Evolutionary conservation across 495 filamentous ascomycete genomes (phyloP).

Genomic region (Podospora anserina): DNA sequence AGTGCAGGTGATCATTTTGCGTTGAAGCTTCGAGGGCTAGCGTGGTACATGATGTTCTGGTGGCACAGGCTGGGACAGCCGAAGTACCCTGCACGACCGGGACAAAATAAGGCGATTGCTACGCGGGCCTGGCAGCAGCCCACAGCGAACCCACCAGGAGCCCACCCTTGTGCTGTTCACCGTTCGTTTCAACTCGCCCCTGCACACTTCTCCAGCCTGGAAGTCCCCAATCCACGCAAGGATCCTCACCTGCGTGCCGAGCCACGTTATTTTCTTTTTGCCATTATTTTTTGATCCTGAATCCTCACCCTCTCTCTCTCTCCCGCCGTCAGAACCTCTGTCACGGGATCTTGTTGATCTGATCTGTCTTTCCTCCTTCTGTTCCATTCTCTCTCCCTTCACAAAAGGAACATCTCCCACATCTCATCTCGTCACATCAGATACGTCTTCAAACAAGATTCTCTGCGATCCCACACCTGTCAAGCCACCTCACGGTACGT

Average conservation of each 20-base stretch:
- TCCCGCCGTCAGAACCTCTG: conserved; percentile 3
- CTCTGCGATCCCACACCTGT: background rate
- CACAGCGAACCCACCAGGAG: conserved; percentile 9
- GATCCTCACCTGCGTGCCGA: conserved; percentile 30
- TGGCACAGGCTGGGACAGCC: background rate
- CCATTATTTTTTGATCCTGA: conserved; percentile 19
- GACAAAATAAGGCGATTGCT: conserved; percentile 1
- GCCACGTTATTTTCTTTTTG: conserved; percentile 32
- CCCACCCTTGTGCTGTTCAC: conserved; percentile 15
- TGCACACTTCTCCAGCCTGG: conserved; percentile 15
- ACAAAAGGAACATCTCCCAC: background rate
- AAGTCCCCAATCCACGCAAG: conserved; percentile 16
- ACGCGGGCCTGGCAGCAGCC: conserved; percentile 4
- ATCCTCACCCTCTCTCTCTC: background rate
- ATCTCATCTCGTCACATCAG: background rate
- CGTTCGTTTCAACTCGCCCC: conserved; percentile 33
- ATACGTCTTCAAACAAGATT: no score
- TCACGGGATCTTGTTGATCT: background rate
- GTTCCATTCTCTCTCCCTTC: background rate
- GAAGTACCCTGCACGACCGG: conserved; percentile 2
- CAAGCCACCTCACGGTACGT: conserved; percentile 21
- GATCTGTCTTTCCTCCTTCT: background rate
- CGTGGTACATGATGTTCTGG: background rate
- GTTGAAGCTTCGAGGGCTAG: background rate
- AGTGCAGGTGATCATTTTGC: background rate